phyloP scores from a whole-genome alignment of 2,329 filamentous ascomycete species.

The Plectosphaerella plurivora region DNA sequence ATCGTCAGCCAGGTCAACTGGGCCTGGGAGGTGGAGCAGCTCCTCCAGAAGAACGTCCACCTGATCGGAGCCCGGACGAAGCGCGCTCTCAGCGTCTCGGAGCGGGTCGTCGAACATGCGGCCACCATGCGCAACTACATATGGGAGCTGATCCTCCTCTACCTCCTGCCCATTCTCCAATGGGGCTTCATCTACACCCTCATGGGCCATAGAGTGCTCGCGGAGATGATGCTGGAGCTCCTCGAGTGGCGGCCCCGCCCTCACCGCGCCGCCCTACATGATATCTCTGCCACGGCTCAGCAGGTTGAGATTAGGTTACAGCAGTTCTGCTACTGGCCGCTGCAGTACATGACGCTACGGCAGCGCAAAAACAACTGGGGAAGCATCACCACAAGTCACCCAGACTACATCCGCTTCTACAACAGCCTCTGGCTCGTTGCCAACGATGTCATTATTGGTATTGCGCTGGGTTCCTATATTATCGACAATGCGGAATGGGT shows the following conservation, averaged over 20 bases:
- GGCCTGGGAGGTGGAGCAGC: constrained; percentile 79
- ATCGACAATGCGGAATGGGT: constrained; percentile 90
- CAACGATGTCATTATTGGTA: constrained; percentile 98
- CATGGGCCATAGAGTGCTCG: constrained; percentile 73
- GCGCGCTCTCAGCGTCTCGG: constrained; percentile 85
- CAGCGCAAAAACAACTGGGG: constrained; percentile 89
- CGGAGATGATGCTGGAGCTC: constrained; percentile 72
- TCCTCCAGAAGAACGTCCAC: constrained; percentile 87
- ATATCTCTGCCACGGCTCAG: constrained; percentile 93
- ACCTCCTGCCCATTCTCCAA: constrained; percentile 73
- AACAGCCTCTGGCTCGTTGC: constrained; percentile 98
- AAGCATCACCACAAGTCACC: constrained; percentile 90
- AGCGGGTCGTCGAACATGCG: constrained; percentile 90
- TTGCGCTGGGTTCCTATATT: constrained; percentile 92
- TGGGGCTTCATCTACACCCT: constrained; percentile 71
- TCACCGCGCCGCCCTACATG: constrained; percentile 81
- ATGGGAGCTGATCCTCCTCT: constrained; percentile 67
- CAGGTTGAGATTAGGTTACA: constrained; percentile 95
- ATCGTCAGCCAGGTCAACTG: constrained; percentile 96
- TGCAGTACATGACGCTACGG: constrained; percentile 90
- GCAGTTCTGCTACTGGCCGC: constrained; percentile 98
- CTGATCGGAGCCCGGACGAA: constrained; percentile 77
- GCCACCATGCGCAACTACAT: constrained; percentile 78
- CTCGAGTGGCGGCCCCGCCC: constrained; percentile 82
- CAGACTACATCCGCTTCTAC: constrained; percentile 98